Evolutionary conservation across 495 filamentous ascomycete species (phyloP), one percentile per base, ranked within the genome.

Genomic region (Melanomma pulvis-pyrius): DNA sequence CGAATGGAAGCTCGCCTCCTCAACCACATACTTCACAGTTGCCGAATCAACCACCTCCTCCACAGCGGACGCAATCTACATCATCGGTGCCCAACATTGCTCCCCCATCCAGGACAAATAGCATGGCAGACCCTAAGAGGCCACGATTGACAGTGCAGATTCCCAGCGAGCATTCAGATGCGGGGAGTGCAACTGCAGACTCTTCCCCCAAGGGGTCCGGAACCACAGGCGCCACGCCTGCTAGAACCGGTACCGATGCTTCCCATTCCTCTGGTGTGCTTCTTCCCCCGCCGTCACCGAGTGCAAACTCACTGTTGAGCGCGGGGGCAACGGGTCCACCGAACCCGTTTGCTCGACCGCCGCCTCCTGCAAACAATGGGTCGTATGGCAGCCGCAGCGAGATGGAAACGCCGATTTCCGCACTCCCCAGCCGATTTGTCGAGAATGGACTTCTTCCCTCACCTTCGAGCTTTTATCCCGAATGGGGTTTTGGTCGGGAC

Each of bases 361-460:
- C 81, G 41, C 89, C 90, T 4, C 87, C 87, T 11, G 83, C 84
- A 59, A 84, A 79, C 56, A 87, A 84, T 60, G 73, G 51, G n/a
- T 58, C 60, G 0, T 69, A 83, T 66, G 87, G 81, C 50, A 83
- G 78, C 55, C 86, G 84, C 8, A 90, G 90, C 74, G 89, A 91
- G 67, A 93, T 92, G 64, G 92, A 97, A 70, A 98, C 94, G 3
- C 94, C 94, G 0, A 93, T 96, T n/a, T 97, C 93, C n/a, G 93
- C 94, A 2, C 82, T 98, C 8, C 94, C 94, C 1, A 94, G 90
- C 52, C 85, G 93, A 25, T 97, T 98, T 75, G 87, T 97, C 48
- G 88, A 87, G 28, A 88, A 91, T 68, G 89, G 89, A 8, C 85
- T 96, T 30, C 82, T 97, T 22, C 93, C 94, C 1, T 92, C 89